These are phyloP conservation scores for Pseudogymnoascus sp. DNA, from an alignment of 2,329 filamentous ascomycete species.

Conservation along the genomic window DNA sequence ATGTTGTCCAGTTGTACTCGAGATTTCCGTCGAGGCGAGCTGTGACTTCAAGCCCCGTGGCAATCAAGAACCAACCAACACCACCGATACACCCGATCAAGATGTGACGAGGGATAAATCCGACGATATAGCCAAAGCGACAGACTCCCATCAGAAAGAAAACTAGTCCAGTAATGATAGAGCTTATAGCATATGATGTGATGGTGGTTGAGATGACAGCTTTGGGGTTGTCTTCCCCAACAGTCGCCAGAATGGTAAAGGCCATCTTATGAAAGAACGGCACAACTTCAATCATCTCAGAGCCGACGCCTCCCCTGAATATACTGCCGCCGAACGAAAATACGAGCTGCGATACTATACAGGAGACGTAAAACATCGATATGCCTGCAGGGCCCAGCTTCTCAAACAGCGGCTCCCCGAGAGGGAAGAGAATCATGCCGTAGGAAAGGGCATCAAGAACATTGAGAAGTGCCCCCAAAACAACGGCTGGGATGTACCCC, in stretches of 20 bases:
- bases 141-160: conserved; percentile 89
- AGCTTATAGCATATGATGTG: conserved; percentile 80
- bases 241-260: conserved; percentile 67
- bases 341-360: conserved; percentile 84
- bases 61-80: conserved; percentile 88
- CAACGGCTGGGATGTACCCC: conserved; percentile 72
- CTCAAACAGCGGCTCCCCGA: conserved; percentile 79
- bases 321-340: conserved; percentile 79
- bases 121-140: conserved; percentile 83
- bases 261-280: conserved; percentile 99
- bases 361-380: conserved; percentile 98
- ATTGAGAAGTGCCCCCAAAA: conserved; percentile 83
- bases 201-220: conserved; percentile 93
- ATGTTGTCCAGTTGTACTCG: conserved; percentile 68
- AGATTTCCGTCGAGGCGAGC: conserved; percentile 80
- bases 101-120: conserved; percentile 94
- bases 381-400: conserved; percentile 87
- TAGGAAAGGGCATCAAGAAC: conserved; percentile 93
- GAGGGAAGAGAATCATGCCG: conserved; percentile 90
- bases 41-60: conserved; percentile 89
- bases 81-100: conserved; percentile 95
- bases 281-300: conserved; percentile 97
- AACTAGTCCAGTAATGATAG: conserved; percentile 80
- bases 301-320: conserved; percentile 86
- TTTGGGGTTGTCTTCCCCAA: conserved; percentile 74